Conservation (phyloP, 495 filamentous ascomycete species). For the Barbatosphaeria neglecta region DNA sequence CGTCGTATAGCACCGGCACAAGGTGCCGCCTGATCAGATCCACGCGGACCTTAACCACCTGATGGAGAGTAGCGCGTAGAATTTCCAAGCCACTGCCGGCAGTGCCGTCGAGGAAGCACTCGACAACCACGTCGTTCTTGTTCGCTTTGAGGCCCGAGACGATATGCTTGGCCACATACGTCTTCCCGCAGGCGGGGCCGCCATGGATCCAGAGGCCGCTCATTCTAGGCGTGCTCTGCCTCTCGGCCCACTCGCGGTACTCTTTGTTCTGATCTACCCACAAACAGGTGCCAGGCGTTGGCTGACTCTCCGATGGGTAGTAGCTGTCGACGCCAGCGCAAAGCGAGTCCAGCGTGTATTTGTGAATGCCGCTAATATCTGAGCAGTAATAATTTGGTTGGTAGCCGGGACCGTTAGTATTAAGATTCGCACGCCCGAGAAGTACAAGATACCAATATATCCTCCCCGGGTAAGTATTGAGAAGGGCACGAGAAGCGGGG, state of each 20-base stretch:
- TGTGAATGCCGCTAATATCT: too few species aligned
- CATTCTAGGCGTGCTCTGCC: neutral
- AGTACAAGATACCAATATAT: neutral
- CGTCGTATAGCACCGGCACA: too few species aligned
- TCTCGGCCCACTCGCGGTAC: neutral
- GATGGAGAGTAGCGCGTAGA: neutral
- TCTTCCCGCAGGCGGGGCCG: neutral
- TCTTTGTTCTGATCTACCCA: neutral
- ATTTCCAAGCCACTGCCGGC: neutral
- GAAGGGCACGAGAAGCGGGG: too few species aligned
- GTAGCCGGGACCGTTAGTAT: neutral
- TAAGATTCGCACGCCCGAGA: too few species aligned
- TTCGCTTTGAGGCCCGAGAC: neutral
- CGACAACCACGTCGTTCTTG: neutral
- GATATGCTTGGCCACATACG: neutral
- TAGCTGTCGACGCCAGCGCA: neutral
- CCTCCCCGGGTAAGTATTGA: too few species aligned
- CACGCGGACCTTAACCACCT: neutral
- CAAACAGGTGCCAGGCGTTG: neutral
- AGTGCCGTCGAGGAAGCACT: neutral
- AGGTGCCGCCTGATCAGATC: neutral
- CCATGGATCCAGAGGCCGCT: neutral
- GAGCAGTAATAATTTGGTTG: neutral
- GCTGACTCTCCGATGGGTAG: neutral
- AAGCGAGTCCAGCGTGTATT: neutral